A percentile compares a stretch with the other conserved stretches of the same genome.
These are phyloP conservation scores for Chrysoporthe austroafricana DNA, from an alignment of 2,329 filamentous ascomycete species.

Conservation along the genomic window DNA sequence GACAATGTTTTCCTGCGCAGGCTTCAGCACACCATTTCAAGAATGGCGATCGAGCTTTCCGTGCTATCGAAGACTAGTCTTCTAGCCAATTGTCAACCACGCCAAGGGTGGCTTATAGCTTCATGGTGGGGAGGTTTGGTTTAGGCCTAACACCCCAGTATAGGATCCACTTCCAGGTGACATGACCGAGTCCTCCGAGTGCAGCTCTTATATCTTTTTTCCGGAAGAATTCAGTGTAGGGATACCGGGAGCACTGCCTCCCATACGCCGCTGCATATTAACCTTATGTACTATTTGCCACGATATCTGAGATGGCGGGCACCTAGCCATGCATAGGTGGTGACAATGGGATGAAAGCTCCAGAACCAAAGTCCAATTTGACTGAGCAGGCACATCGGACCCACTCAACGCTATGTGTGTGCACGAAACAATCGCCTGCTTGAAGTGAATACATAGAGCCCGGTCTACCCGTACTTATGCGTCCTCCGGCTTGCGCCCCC, in stretches of 20 bases:
- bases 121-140: too few species aligned
- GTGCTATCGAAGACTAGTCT: too few species aligned
- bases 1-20: too few species aligned
- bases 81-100: too few species aligned
- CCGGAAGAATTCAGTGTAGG: background rate
- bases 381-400: background rate
- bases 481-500: constrained; percentile 34
- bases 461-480: background rate
- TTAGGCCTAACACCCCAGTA: background rate
- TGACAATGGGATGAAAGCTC: too few species aligned
- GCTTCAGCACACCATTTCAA: too few species aligned
- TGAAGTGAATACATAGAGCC: background rate
- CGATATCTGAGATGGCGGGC: background rate
- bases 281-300: background rate
- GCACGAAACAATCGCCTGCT: background rate
- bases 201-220: background rate
- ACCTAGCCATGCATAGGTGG: too few species aligned
- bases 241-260: background rate
- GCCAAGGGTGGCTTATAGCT: too few species aligned
- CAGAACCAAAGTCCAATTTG: too few species aligned
- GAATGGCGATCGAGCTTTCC: too few species aligned
- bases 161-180: background rate
- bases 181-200: too few species aligned
- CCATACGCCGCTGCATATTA: background rate
- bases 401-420: background rate